Base-by-base conservation (phyloP, 345 rosid genomes). In the Rhodamnia rubescens region DNA sequence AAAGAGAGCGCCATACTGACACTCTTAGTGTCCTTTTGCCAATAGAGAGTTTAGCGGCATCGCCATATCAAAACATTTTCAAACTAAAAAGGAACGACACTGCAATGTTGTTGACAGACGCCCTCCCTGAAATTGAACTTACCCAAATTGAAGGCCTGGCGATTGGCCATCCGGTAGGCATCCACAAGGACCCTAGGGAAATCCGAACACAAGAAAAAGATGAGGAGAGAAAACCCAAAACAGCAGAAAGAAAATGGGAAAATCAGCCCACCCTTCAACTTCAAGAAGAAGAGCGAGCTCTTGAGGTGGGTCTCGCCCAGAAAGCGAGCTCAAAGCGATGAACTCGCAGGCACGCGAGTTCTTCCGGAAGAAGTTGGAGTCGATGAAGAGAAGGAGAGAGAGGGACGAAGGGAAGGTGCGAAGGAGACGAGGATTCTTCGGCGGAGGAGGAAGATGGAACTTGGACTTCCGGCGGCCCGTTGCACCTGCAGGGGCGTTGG, bases 81-180 rank as follows among this genome's bases (percentile, higher is more conserved):
- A 21, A 82, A 50, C 58, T 82, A 15, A 6, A n/a, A 82, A 82
- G 55, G 61, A 82, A 82, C 61, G n/a, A 21, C 53, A 5, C 57
- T 14, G 21, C 7, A 7, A 51, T 22, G 57, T 36, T 36, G 56
- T 16, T 69, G 47, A 36, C 18, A 21, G 81, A 22, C 40, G n/a
- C 18, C 13, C 36, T 18, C 14, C n/a, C 74, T 56, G 26, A 56
- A 84, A 83, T 58, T 81, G 42, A 54, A 82, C 92, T 52, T 89
- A 96, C 99, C 98, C 91, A 85, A 88, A 89, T 95, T 96, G 89
- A 96, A 93, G 27, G 99, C 93, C 85, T 91, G 98, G 53, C 98
- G 97, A 90, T 94, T 94, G 47, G 97, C 93, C 83, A 89, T 84
- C 86, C 98, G 93, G 86, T 92, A 94, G 56, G 95, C 95, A 92